Evolutionary conservation across 306 rosid genomes (phyloP), one percentile per base, ranked within the genome.

Genomic region (Citrullus amarus): DNA sequence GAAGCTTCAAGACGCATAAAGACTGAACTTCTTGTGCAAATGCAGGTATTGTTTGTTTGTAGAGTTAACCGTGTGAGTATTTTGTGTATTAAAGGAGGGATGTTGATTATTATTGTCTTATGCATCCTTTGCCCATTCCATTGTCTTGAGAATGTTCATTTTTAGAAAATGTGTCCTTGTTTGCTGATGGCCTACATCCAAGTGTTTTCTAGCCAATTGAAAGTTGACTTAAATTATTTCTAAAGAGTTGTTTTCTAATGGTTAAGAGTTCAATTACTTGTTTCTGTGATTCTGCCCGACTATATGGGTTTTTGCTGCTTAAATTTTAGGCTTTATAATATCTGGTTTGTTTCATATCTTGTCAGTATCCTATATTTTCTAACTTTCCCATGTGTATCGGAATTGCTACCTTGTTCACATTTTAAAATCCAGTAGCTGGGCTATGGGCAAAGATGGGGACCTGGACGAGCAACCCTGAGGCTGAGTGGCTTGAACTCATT

Each of bases 1-100:
- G 99, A 96, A 88, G 99, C 99, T 65, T 96, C 99, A 69, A 90
- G 99, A 80, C 96, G 99, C 65, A 96, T 96, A 77, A 96, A 96
- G 89, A 96, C 99, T 9, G 99, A 96, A 85, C 93, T 96, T 83
- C 91, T 96, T 83, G 99, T 96, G 83, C 99, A 96, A 88, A 96
- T 96, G 99, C 99, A 96, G 99, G 99, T 96, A 91, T 69, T 66
- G 34, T 78, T 68, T 65, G 59, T 78, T 44, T 50, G 51, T 78
- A 65, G 38, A 20, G 39, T 56, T 32, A 41, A 57, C 4, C 16
- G 16, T 36, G 15, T 56, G 51, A 25, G 6, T 76, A 76, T 76
- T 57, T 57, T 58, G 54, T 76, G 55, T 57, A 55, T 18, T 7
- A 34, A 46, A 73, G 55, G 39, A 9, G 32, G 57, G 61, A 12